phyloP scores from a whole-genome alignment of 768 basidiomycete species.

The Gyrodon lividus region DNA sequence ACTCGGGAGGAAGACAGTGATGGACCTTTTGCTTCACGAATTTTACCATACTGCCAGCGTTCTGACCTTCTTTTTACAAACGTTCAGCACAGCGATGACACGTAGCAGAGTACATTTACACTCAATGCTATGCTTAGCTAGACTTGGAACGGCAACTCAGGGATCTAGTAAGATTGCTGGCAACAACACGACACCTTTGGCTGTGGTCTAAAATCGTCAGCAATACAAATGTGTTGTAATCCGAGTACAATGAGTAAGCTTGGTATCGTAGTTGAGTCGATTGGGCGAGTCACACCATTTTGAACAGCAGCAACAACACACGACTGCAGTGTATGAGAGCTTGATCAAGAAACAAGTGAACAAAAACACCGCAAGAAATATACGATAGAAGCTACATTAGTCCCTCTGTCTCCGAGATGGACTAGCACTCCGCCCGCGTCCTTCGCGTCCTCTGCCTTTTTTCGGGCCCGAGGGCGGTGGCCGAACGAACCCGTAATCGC shows the following conservation, averaged over 20 bases:
- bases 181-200: constrained; percentile 1
- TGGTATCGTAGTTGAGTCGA: constrained; percentile 5
- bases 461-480: constrained; percentile 81
- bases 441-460: constrained; percentile 66
- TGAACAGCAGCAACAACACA: background rate
- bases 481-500: constrained; percentile 91
- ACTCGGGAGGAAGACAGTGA: too few relatives aligned
- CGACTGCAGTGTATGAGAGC: background rate
- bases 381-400: constrained; percentile 5
- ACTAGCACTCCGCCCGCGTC: constrained; percentile 73
- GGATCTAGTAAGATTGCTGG: too few relatives aligned
- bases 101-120: too few relatives aligned
- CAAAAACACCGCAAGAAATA: background rate
- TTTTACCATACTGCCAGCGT: too few relatives aligned
- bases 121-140: too few relatives aligned
- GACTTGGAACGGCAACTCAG: too few relatives aligned
- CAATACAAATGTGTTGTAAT: too few relatives aligned
- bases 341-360: background rate
- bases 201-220: constrained; percentile 11
- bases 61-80: too few relatives aligned
- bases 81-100: too few relatives aligned
- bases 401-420: constrained; percentile 55
- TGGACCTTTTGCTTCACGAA: too few relatives aligned
- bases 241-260: background rate
- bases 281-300: background rate